phyloP scores from a whole-genome alignment of 495 filamentous ascomycete species.

The Lentithecium fluviatile region DNA sequence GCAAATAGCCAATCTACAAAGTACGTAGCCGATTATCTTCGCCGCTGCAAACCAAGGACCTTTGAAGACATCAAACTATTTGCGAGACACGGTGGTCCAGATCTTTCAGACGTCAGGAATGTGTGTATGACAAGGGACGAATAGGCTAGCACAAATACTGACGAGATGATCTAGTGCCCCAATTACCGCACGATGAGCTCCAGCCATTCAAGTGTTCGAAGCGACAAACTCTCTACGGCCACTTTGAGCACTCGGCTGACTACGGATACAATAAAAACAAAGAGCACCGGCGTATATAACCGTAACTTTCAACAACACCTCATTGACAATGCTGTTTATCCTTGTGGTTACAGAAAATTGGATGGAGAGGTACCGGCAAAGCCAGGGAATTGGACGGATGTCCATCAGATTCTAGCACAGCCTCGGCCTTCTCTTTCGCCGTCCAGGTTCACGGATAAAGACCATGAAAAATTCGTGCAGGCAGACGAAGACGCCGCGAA shows the following conservation, averaged over 20 bases:
- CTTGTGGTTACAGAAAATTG: conserved; percentile 28
- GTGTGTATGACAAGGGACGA: conserved; percentile 20
- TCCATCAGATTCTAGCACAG: conserved; percentile 36
- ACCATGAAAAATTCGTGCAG: conserved; percentile 34
- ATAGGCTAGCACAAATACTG: conserved; percentile 4
- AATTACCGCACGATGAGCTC: conserved; percentile 31
- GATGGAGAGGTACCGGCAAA: conserved; percentile 25
- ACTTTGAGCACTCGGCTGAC: conserved; percentile 20
- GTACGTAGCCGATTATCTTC: conserved; percentile 30
- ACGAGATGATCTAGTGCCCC: conserved; percentile 25
- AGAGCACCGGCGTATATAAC: conserved; percentile 27
- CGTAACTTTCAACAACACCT: conserved; percentile 35
- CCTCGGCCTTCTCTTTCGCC: conserved; percentile 45
- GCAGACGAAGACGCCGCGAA: conserved; percentile 38
- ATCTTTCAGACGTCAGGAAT: conserved; percentile 31
- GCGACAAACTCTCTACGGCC: conserved; percentile 13
- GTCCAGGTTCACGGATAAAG: conserved; percentile 41
- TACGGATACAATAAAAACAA: conserved; percentile 25
- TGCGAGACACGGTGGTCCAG: conserved; percentile 37
- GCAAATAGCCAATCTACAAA: too few relatives aligned
- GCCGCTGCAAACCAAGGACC: conserved; percentile 5
- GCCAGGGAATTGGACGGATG: conserved; percentile 31
- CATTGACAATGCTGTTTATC: conserved; percentile 31
- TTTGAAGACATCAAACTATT: conserved; percentile 33
- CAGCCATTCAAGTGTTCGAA: conserved; percentile 24